Percentiles rank a stretch among this genome's conserved stretches.
phyloP scores from a whole-genome alignment of 768 basidiomycete genomes.

The Lactifluus echinatus region DNA sequence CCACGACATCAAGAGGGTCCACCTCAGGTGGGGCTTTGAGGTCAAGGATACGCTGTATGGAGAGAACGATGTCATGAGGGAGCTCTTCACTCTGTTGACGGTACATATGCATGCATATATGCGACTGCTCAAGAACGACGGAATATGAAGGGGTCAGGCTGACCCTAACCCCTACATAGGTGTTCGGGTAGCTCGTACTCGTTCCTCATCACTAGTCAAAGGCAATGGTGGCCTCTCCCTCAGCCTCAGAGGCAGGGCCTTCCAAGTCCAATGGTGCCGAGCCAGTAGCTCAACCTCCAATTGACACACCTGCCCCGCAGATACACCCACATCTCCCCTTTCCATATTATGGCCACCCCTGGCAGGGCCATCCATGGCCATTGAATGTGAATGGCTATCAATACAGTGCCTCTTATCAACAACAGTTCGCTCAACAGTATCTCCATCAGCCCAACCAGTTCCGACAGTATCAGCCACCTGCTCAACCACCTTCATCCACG shows the following conservation, averaged over 20 bases:
- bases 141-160: too few relatives aligned
- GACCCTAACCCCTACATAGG: slow-evolving; percentile 17
- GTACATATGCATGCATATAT: not conserved
- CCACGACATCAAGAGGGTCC: slow-evolving; percentile 51
- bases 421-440: slow-evolving; percentile 7
- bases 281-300: not conserved
- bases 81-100: slow-evolving; percentile 36
- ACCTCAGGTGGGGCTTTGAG: slow-evolving; percentile 35
- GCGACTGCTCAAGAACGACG: too few relatives aligned
- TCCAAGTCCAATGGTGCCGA: slow-evolving; percentile 7
- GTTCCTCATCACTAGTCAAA: too few relatives aligned
- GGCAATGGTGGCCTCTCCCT: slow-evolving; percentile 15
- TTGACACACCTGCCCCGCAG: slow-evolving; percentile 1
- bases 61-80: slow-evolving; percentile 56
- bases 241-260: slow-evolving; percentile 10
- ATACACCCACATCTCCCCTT: slow-evolving; percentile 14
- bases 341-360: slow-evolving; percentile 23
- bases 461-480: slow-evolving; percentile 12
- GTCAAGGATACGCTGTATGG: slow-evolving; percentile 65
- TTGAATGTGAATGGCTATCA: slow-evolving; percentile 16
- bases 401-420: slow-evolving; percentile 17
- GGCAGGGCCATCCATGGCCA: slow-evolving; percentile 21
- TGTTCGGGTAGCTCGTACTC: too few relatives aligned
- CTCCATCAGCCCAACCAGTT: slow-evolving; percentile 10
- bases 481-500: not conserved